Evolutionary conservation across 495 filamentous ascomycete species (phyloP).

Genomic region (Penicillium argentinense): DNA sequence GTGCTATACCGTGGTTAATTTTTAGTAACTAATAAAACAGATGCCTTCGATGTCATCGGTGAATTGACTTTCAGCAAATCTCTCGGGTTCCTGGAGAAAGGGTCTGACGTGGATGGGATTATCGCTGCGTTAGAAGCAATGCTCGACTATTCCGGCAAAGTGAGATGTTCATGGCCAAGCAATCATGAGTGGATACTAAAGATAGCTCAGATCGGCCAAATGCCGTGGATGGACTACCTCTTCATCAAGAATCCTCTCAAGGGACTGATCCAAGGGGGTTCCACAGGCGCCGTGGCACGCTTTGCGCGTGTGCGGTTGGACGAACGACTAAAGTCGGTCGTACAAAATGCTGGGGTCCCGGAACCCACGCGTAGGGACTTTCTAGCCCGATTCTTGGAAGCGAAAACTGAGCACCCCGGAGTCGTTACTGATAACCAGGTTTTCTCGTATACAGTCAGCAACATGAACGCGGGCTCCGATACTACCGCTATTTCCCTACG

Average conservation of each 20-base stretch:
- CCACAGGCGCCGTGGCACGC: conserved; percentile 24
- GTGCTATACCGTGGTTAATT: neutral
- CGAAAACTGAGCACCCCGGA: conserved; percentile 32
- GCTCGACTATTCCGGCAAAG: conserved; percentile 21
- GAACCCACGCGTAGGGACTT: conserved; percentile 20
- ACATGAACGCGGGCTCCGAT: conserved; percentile 53
- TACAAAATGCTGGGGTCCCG: neutral
- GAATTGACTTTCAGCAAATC: conserved; percentile 33
- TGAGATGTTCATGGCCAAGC: too few species aligned
- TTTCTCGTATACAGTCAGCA: conserved; percentile 37
- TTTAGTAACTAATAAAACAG: conserved; percentile 22
- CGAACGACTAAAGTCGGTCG: conserved; percentile 15
- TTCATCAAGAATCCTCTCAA: conserved; percentile 52
- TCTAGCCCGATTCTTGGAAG: conserved; percentile 28
- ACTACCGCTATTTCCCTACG: conserved; percentile 51
- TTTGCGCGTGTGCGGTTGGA: conserved; percentile 55
- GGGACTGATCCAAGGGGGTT: conserved; percentile 32
- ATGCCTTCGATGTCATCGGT: conserved; percentile 45
- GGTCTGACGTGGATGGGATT: conserved; percentile 36
- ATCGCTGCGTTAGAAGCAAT: conserved; percentile 22
- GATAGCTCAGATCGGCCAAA: conserved; percentile 50
- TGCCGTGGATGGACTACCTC: conserved; percentile 50
- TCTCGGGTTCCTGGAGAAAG: conserved; percentile 41
- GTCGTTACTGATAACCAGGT: conserved; percentile 34
- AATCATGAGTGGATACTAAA: too few species aligned